These are phyloP conservation scores for Hippophae rhamnoides DNA, from an alignment of 306 rosid genomes.

Conservation along the genomic window DNA sequence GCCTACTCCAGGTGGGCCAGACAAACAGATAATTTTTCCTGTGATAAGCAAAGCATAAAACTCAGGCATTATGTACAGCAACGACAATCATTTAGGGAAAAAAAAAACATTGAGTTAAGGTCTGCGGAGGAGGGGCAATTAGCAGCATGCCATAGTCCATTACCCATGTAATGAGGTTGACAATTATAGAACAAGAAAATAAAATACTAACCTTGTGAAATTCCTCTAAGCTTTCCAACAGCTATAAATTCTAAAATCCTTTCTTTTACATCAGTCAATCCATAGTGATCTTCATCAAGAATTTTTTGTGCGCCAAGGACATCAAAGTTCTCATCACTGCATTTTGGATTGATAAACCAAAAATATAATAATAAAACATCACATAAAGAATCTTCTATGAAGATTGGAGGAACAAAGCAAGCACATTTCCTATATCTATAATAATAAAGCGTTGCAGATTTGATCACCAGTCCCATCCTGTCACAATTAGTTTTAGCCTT, in stretches of 20 bases:
- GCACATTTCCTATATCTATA: neutral
- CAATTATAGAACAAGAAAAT: conserved; percentile 14
- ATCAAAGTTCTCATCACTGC: conserved; percentile 94
- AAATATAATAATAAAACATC: neutral
- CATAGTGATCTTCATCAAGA: conserved; percentile 98
- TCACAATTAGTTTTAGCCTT: too few relatives aligned
- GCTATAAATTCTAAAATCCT: conserved; percentile 96
- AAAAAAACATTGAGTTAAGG: conserved; percentile 6
- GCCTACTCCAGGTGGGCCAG: conserved; percentile 99
- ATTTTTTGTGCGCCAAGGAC: conserved; percentile 78
- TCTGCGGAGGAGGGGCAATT: conserved; percentile 12
- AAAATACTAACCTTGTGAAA: conserved; percentile 64
- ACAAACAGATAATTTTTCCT: conserved; percentile 96
- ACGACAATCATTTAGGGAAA: conserved; percentile 11
- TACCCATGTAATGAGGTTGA: neutral
- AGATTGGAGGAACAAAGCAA: neutral
- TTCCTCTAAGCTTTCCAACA: conserved; percentile 93
- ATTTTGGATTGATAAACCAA: conserved; percentile 15
- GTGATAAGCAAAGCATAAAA: conserved; percentile 9
- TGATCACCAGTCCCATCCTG: too few relatives aligned
- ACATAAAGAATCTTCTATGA: neutral
- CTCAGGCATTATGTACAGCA: neutral
- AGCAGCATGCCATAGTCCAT: conserved; percentile 1
- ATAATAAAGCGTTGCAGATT: too few relatives aligned
- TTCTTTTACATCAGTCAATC: conserved; percentile 92